phyloP scores from a whole-genome alignment of 306 rosid species.

The Acacia confusa region DNA sequence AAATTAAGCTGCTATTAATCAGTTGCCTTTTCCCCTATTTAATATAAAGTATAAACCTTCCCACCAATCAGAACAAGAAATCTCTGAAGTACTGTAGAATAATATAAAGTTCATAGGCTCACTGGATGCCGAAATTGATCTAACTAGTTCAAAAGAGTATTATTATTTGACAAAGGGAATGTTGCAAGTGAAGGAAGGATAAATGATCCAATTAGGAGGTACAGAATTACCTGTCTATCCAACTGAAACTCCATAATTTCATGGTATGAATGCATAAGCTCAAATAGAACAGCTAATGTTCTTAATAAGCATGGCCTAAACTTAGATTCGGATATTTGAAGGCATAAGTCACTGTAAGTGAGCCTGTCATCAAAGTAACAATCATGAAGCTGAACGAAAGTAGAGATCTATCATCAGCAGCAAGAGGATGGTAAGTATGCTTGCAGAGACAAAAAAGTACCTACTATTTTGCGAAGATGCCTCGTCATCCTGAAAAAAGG shows the following conservation, averaged over 20 bases:
- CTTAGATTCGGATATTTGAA: constrained; percentile 82
- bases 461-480: constrained; percentile 65
- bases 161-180: constrained; percentile 17
- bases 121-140: constrained; percentile 21
- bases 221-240: constrained; percentile 62
- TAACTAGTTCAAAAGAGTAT: constrained; percentile 22
- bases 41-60: neutral
- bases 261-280: constrained; percentile 85
- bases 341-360: constrained; percentile 97
- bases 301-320: constrained; percentile 85
- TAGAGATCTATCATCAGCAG: constrained; percentile 5
- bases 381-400: constrained; percentile 36
- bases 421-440: constrained; percentile 28
- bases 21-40: neutral
- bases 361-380: constrained; percentile 61
- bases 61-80: neutral
- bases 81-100: neutral
- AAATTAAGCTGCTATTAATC: neutral
- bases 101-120: neutral
- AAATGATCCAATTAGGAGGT: constrained; percentile 18
- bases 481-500: constrained; percentile 73
- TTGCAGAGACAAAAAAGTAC: constrained; percentile 48
- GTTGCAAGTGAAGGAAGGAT: constrained; percentile 2
- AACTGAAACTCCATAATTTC: constrained; percentile 86
- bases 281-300: constrained; percentile 79